phyloP scores from a whole-genome alignment of 1,284 basidiomycete genomes.

The Crucibulum parvulum region DNA sequence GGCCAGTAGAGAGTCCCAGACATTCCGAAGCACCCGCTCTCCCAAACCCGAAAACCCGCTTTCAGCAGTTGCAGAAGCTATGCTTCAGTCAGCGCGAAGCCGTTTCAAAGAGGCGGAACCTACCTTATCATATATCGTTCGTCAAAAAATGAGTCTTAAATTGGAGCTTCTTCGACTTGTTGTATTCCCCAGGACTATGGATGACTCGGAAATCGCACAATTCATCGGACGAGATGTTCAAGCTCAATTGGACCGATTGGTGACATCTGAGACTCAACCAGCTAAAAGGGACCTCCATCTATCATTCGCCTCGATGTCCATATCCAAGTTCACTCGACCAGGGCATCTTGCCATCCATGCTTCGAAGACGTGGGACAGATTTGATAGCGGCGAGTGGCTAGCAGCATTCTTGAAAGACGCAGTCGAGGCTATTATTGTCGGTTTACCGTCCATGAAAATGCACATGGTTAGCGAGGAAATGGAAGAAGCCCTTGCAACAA shows the following conservation, averaged over 20 bases:
- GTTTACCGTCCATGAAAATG: conserved; percentile 81
- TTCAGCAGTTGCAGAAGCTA: conserved; percentile 84
- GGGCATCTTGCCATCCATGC: conserved; percentile 52
- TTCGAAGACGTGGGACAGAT: conserved; percentile 23
- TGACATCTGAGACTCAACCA: conserved; percentile 55
- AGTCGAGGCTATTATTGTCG: conserved; percentile 74
- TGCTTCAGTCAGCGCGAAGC: conserved; percentile 76
- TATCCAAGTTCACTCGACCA: conserved; percentile 71
- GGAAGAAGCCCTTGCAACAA: conserved; percentile 41
- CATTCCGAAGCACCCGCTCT: conserved; percentile 69
- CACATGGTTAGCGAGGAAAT: conserved; percentile 75
- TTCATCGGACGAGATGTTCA: conserved; percentile 71
- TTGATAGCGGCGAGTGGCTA: conserved; percentile 61
- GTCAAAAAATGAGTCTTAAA: conserved; percentile 75
- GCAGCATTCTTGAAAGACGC: conserved; percentile 60
- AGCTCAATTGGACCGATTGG: conserved; percentile 68
- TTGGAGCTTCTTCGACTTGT: conserved; percentile 68
- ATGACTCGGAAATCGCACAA: conserved; percentile 75
- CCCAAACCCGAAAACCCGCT: conserved; percentile 80
- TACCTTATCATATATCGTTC: conserved; percentile 64
- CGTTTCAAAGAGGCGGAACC: conserved; percentile 70
- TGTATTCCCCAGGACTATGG: conserved; percentile 80
- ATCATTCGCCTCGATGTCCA: conserved; percentile 76
- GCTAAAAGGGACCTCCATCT: conserved; percentile 69
- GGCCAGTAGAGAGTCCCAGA: conserved; percentile 74